Base-by-base conservation (phyloP, 2,329 filamentous ascomycete species). In the Fusarium xyrophilum region DNA sequence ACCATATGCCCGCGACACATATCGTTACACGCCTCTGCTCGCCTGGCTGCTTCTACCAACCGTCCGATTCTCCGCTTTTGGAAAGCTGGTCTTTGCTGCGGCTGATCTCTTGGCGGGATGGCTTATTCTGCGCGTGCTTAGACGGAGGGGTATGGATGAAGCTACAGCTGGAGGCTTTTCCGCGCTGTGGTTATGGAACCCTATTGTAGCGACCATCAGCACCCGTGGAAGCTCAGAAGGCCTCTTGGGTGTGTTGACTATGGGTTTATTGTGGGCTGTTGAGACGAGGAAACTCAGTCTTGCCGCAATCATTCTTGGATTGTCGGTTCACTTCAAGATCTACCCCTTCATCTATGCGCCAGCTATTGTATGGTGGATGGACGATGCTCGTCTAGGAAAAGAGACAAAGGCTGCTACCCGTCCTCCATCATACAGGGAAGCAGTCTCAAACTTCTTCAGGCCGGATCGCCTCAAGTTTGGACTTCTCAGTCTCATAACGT, bases 121-220 rank as follows among this genome's bases (percentile, higher is more conserved):
- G 86, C 81, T 97, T 52, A 89, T 96, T 60, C 82, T 79, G 51
- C 70, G 74, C 3, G 62, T 79, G 71, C 75, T 79, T 12, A 77
- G 79, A 36, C 78, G 80, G 70, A 69, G 76, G 39, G 78, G 81
- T 38, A 85, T 90, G 82, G 72, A 79, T 4, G 74, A 77, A 11
- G 80, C 82, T 23, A 79, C 83, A 2, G 93, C 93, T 3, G 82
- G 94, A 65, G 88, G 86, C 64, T 97, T 92, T 74, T 91, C 94
- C 2, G 89, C 90, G 69, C 91, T 97, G 39, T 99, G 96, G 96
- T 82, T 98, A 64, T 85, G 97, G 76, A 99, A 99, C 75, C 96
- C 96, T 0, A 98, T 99, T 94, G 96, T 98, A 13, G 96, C 96
- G 0, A 93, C 93, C 38, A 99, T 99, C 74, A 97, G 93, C 79